These are phyloP conservation scores for Psidium guajava DNA, from an alignment of 345 rosid species.

Conservation along the genomic window DNA sequence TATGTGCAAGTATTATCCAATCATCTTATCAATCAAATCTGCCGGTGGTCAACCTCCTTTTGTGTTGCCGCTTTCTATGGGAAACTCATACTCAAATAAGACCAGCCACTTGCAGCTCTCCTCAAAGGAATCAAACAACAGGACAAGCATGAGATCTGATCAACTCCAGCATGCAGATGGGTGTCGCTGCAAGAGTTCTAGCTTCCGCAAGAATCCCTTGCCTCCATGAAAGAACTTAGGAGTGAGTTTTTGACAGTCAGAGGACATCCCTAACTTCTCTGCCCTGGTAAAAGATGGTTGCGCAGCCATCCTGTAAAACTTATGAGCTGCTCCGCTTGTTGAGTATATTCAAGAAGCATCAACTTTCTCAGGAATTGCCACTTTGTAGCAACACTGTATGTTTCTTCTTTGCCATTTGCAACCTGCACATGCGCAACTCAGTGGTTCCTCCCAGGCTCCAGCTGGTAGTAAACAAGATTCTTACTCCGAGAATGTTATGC, in stretches of 20 bases:
- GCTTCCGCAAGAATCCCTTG: background rate
- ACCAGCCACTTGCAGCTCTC: background rate
- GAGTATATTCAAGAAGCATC: background rate
- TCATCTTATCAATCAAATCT: background rate
- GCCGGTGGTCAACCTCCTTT: background rate
- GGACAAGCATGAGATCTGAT: background rate
- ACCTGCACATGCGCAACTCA: background rate
- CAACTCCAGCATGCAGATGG: background rate
- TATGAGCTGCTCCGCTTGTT: background rate
- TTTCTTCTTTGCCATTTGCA: background rate
- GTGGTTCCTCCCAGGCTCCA: background rate
- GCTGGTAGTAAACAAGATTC: background rate
- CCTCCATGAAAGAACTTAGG: background rate
- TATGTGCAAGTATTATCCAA: background rate
- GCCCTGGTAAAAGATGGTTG: background rate
- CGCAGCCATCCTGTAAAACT: background rate
- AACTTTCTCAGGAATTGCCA: background rate
- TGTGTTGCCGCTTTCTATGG: background rate
- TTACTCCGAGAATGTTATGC: background rate
- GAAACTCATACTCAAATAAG: background rate
- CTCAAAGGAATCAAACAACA: background rate
- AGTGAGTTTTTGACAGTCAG: background rate
- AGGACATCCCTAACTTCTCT: background rate
- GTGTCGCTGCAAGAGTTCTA: background rate
- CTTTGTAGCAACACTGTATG: background rate